Evolutionary conservation across 208 protist genomes (phyloP), one percentile per base, ranked within the genome.

Genomic region (Acanthamoeba culbertsoni): DNA sequence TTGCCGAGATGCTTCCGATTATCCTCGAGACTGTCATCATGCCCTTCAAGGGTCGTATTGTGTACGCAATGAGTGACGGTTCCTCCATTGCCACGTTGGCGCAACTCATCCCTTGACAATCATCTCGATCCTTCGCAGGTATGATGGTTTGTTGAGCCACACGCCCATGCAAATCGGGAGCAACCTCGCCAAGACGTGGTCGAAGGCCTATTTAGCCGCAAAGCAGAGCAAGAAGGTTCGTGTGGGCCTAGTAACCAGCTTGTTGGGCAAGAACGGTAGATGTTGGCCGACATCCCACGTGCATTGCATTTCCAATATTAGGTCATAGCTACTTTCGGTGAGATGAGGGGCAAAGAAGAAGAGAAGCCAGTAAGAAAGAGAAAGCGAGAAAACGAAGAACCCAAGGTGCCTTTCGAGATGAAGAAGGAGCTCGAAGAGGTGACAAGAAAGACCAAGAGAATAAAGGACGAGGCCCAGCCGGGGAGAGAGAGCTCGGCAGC

Each of bases 351-450:
- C 43, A 82, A 82, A 23, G 71, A 82, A 37, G 71, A 48, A 26
- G 71, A 82, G 28, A 82, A 82, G 71, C 71, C 71, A 6, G n/a
- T 26, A n/a, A n/a, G 71, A 26, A 82, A 82, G 45, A 12, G 71
- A 5, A 82, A 82, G n/a, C 71, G 71, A 4, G 71, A 82, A 28
- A 53, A 46, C 37, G 71, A 82, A 20, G 71, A 82, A 31, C 71
- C 71, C 43, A 82, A 82, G 71, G 71, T 82, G 45, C 71, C 71
- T 43, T 82, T 82, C 20, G 71, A 82, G 71, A 82, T 82, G 71
- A 82, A 82, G 71, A 82, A 82, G 45, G 71, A 82, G 45, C 71
- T 82, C 20, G 71, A 82, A 31, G 71, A 82, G 42, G 31, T 82
- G 8, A n/a, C 71, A 18, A 37, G 71, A 53, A 82, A 53, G 28